Evolutionary conservation across 2,329 filamentous ascomycete species (phyloP).

Genomic region (Stachybotrys chlorohalonatus): DNA sequence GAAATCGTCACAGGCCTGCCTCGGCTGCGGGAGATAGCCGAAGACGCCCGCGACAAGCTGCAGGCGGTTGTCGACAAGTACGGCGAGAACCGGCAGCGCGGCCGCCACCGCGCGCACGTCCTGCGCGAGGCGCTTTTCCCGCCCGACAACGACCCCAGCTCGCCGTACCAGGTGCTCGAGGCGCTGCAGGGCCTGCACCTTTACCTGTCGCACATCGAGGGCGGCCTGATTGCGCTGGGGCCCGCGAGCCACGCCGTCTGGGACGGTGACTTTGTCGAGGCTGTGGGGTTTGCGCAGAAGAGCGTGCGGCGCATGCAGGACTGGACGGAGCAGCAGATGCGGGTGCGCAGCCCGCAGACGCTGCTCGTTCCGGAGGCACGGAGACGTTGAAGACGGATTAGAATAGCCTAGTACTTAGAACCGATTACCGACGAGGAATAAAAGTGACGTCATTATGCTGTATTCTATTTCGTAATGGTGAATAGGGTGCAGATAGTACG

Average conservation of each 20-base stretch:
- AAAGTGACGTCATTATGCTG: background rate
- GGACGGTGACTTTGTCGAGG: slow-evolving; percentile 21
- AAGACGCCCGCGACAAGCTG: slow-evolving; percentile 10
- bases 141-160: slow-evolving; percentile 15
- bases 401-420: background rate
- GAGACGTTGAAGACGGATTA: background rate
- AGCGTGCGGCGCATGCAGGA: slow-evolving; percentile 16
- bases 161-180: slow-evolving; percentile 11
- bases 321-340: slow-evolving; percentile 23
- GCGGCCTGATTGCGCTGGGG: slow-evolving; percentile 15
- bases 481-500: background rate
- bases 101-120: slow-evolving; percentile 8
- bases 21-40: slow-evolving; percentile 15
- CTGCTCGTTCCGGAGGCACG: slow-evolving; percentile 19
- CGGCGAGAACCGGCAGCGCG: slow-evolving; percentile 14
- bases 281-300: slow-evolving; percentile 4
- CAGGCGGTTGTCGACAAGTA: slow-evolving; percentile 14
- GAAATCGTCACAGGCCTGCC: slow-evolving; percentile 20
- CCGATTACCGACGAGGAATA: background rate
- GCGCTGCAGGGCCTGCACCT: slow-evolving; percentile 12
- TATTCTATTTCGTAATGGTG: background rate
- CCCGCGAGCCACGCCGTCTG: slow-evolving; percentile 23
- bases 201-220: slow-evolving; percentile 20
- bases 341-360: slow-evolving; percentile 21
- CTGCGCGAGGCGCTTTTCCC: slow-evolving; percentile 19